A percentile compares a stretch with the other conserved stretches of the same genome.
phyloP scores from a whole-genome alignment of 176 grass and related monocot species.

The Raddia distichophylla region DNA sequence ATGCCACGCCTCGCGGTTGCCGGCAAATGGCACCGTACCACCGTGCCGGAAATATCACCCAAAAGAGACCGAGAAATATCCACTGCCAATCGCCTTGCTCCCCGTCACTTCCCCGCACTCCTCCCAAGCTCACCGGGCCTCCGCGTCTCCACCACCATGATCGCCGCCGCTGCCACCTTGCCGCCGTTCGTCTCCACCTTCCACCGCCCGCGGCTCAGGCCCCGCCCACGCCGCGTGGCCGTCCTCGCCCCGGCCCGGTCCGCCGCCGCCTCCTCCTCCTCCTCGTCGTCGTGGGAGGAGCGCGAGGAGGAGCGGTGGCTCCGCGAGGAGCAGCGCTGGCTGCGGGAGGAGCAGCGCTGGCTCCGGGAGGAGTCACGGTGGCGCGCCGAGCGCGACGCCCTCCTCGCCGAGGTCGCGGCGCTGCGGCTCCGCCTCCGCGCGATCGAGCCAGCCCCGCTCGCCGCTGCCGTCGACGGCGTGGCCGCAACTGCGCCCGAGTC shows the following conservation, averaged over 20 bases:
- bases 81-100: constrained; percentile 20
- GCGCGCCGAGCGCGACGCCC: constrained; percentile 65
- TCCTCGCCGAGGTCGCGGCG: constrained; percentile 67
- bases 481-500: constrained; percentile 46
- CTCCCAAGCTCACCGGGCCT: too few relatives aligned
- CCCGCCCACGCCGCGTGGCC: not conserved
- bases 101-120: constrained; percentile 25
- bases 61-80: constrained; percentile 37
- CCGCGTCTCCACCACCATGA: constrained; percentile 31
- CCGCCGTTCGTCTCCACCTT: constrained; percentile 36
- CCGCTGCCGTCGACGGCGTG: constrained; percentile 28
- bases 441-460: constrained; percentile 43
- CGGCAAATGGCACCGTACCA: not conserved
- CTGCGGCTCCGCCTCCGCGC: constrained; percentile 64
- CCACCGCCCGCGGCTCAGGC: constrained; percentile 48
- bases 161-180: constrained; percentile 30
- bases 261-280: not conserved
- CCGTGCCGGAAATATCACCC: constrained; percentile 43
- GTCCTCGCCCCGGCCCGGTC: not conserved
- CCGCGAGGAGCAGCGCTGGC: constrained; percentile 86
- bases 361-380: constrained; percentile 75
- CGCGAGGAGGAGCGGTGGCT: constrained; percentile 79
- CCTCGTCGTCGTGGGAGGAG: constrained; percentile 57
- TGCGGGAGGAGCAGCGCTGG: constrained; percentile 79
- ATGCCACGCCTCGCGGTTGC: not conserved